These are phyloP conservation scores for Tulasnella sp. DNA, from an alignment of 768 basidiomycete genomes.

Conservation along the genomic window DNA sequence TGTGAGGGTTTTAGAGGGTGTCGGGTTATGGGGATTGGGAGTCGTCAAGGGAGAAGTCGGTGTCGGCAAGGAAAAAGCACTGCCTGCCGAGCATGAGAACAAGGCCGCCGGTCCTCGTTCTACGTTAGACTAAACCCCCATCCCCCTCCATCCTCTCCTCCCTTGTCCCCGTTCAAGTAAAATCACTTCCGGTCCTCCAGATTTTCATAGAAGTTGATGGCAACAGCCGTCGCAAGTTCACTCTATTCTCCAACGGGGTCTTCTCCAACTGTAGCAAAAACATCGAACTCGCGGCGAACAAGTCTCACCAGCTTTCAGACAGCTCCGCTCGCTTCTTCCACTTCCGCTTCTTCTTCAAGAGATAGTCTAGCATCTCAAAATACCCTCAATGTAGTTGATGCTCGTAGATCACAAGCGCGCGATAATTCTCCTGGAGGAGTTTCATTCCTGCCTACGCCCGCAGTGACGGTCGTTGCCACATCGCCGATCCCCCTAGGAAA, in stretches of 20 bases:
- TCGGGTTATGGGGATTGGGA: no score
- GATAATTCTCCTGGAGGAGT: neutral
- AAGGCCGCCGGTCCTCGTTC: constrained; percentile 6
- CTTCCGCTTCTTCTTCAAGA: constrained; percentile 18
- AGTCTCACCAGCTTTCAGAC: constrained; percentile 26
- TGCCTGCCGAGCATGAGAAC: constrained; percentile 12
- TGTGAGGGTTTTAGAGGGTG: no score
- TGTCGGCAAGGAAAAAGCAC: no score
- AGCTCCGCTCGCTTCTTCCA: constrained; percentile 15
- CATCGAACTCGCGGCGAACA: constrained; percentile 9
- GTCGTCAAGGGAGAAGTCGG: no score
- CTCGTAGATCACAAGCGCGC: neutral
- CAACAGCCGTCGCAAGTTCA: neutral
- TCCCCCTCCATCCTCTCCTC: neutral
- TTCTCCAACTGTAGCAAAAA: neutral
- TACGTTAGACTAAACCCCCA: constrained; percentile 19
- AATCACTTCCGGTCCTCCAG: neutral
- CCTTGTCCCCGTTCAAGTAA: neutral
- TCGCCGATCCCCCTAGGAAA: constrained; percentile 1
- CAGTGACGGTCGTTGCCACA: constrained; percentile 10
- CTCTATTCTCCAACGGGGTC: neutral
- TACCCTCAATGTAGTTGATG: constrained; percentile 10
- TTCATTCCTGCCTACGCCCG: neutral
- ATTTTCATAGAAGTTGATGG: constrained; percentile 8
- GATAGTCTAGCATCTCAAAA: constrained; percentile 19